Evolutionary conservation across 2,329 filamentous ascomycete species (phyloP).

Genomic region (Pestalotiopsis sp.): DNA sequence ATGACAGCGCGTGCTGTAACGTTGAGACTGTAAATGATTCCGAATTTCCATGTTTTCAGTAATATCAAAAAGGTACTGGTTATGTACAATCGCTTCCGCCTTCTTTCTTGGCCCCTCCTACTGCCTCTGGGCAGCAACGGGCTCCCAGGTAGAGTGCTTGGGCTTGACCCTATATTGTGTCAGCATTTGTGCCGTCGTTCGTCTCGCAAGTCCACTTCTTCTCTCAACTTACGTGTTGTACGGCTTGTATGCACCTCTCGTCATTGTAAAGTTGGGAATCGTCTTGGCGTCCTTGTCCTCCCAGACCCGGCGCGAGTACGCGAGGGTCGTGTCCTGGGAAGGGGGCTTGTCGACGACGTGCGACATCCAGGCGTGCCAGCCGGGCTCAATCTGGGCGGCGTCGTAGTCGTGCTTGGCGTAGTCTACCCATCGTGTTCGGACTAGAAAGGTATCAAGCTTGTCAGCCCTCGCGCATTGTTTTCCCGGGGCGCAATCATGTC

Average conservation of each 20-base stretch:
- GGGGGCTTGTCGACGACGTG: constrained; percentile 91
- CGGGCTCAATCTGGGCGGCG: constrained; percentile 85
- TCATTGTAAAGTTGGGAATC: constrained; percentile 74
- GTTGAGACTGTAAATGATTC: background rate
- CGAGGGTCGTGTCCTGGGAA: constrained; percentile 71
- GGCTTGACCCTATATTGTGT: constrained; percentile 47
- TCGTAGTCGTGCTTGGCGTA: constrained; percentile 89
- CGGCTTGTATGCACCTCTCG: constrained; percentile 81
- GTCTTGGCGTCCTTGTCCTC: constrained; percentile 71
- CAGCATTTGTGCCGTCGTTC: background rate
- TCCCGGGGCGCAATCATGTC: background rate
- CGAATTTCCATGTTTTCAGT: background rate
- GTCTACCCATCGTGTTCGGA: constrained; percentile 96
- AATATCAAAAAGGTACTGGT: background rate
- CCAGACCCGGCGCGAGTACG: constrained; percentile 71
- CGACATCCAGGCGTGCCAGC: constrained; percentile 98
- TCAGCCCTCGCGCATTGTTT: background rate
- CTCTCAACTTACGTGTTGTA: constrained; percentile 85
- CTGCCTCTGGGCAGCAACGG: constrained; percentile 30
- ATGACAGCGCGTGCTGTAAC: background rate
- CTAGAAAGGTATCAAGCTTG: constrained; percentile 44
- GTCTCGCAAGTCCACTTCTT: too few relatives aligned
- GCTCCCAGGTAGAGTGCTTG: constrained; percentile 55
- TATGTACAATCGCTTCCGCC: background rate
- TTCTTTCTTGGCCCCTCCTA: background rate